Conservation (phyloP, 108 stramenopile species). For the Nitzschia palea region DNA sequence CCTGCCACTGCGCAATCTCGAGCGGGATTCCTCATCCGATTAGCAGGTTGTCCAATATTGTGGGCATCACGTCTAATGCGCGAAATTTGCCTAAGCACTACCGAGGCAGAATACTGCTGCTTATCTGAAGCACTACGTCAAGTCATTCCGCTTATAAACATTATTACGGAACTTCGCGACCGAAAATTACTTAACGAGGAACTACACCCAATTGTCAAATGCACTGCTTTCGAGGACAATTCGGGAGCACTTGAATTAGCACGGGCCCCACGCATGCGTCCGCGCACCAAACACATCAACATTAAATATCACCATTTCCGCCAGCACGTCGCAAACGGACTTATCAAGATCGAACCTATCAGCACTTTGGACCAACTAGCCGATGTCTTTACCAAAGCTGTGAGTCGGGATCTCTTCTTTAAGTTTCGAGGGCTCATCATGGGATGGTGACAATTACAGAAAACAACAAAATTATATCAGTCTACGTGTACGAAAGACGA, state of each 20-base stretch:
- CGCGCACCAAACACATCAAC: slow-evolving; percentile 40
- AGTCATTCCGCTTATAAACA: slow-evolving; percentile 28
- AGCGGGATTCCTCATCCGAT: slow-evolving; percentile 27
- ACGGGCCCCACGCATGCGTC: slow-evolving; percentile 19
- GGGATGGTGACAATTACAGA: slow-evolving; percentile 41
- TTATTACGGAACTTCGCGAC: slow-evolving; percentile 27
- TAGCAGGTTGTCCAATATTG: slow-evolving; percentile 21
- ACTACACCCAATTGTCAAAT: slow-evolving; percentile 10
- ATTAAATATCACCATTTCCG: slow-evolving; percentile 19
- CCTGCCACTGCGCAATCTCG: slow-evolving; percentile 15
- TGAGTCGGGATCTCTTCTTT: slow-evolving; percentile 8
- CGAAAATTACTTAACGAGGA: background rate
- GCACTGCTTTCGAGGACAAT: slow-evolving; percentile 36
- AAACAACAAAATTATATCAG: background rate
- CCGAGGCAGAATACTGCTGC: slow-evolving; percentile 38
- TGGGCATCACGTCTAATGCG: slow-evolving; percentile 29
- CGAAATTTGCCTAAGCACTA: slow-evolving; percentile 26
- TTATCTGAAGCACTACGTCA: slow-evolving; percentile 19
- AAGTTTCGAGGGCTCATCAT: slow-evolving; percentile 9
- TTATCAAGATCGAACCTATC: slow-evolving; percentile 23
- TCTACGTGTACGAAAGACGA: too few relatives aligned
- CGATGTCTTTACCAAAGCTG: slow-evolving; percentile 39
- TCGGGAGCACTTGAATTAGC: slow-evolving; percentile 26
- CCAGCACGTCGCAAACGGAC: background rate
- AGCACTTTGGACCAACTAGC: slow-evolving; percentile 31